phyloP scores from a whole-genome alignment of 2,329 filamentous ascomycete species.

The Massarina eburnea region DNA sequence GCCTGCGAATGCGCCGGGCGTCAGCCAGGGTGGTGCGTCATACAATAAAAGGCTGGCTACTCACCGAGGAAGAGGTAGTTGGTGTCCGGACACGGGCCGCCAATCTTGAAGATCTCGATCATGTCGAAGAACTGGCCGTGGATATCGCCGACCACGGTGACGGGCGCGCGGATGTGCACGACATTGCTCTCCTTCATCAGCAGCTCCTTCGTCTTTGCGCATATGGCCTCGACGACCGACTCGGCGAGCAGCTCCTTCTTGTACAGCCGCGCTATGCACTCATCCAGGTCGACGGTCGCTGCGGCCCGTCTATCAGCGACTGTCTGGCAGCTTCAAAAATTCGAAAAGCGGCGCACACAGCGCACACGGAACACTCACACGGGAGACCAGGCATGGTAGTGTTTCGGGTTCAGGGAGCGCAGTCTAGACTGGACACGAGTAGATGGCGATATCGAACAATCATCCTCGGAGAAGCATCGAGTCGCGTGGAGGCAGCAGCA shows the following conservation, averaged over 20 bases:
- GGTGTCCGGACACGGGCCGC: constrained; percentile 94
- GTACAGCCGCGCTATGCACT: constrained; percentile 96
- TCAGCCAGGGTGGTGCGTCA: constrained; percentile 22
- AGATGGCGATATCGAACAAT: constrained; percentile 44
- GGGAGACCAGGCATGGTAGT: constrained; percentile 54
- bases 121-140: constrained; percentile 99
- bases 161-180: constrained; percentile 90
- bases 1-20: constrained; percentile 54
- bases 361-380: constrained; percentile 40
- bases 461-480: constrained; percentile 41
- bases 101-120: constrained; percentile 98
- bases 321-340: constrained; percentile 3
- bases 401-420: constrained; percentile 35
- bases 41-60: constrained; percentile 17
- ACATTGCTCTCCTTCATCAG: constrained; percentile 99
- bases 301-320: constrained; percentile 15
- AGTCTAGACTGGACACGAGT: constrained; percentile 40
- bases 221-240: constrained; percentile 98
- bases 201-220: constrained; percentile 97
- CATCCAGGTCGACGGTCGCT: constrained; percentile 97
- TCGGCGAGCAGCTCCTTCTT: constrained; percentile 96
- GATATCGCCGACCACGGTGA: constrained; percentile 97
- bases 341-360: constrained; percentile 9
- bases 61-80: constrained; percentile 96
- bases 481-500: constrained; percentile 22